Evolutionary conservation across 1,139 yeast species (phyloP).

Genomic region (Kluyveromyces sp.): DNA sequence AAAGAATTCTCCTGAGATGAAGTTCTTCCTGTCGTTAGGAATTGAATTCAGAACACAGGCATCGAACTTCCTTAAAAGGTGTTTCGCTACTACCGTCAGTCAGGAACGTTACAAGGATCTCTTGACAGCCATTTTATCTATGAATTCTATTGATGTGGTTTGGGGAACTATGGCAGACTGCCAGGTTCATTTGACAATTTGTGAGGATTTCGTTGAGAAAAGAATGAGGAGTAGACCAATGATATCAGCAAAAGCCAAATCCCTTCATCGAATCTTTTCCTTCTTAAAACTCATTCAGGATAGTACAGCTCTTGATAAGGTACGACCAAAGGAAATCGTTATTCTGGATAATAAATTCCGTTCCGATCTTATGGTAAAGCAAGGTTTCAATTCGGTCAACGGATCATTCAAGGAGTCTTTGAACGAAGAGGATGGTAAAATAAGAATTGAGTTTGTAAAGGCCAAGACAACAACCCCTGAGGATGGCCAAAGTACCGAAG

Average conservation of each 20-base stretch:
- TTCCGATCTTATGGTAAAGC: not conserved
- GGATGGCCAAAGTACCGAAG: not conserved
- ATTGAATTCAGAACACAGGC: slow-evolving; percentile 72
- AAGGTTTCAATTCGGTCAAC: slow-evolving; percentile 1
- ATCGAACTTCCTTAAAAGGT: slow-evolving; percentile 54
- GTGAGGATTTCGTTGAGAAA: slow-evolving; percentile 66
- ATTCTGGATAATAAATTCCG: slow-evolving; percentile 5
- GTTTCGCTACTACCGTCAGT: slow-evolving; percentile 39
- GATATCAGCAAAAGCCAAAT: slow-evolving; percentile 67
- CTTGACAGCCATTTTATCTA: slow-evolving; percentile 72
- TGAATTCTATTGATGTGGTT: slow-evolving; percentile 83
- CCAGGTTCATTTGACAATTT: slow-evolving; percentile 63
- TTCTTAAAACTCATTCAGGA: slow-evolving; percentile 71
- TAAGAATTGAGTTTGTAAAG: slow-evolving; percentile 19
- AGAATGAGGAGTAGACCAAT: slow-evolving; percentile 62
- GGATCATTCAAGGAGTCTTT: slow-evolving; percentile 20
- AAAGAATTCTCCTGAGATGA: slow-evolving; percentile 45
- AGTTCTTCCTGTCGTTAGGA: slow-evolving; percentile 64
- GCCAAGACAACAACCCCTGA: not conserved
- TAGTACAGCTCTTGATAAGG: slow-evolving; percentile 51
- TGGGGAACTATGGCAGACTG: slow-evolving; percentile 93
- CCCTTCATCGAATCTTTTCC: slow-evolving; percentile 71
- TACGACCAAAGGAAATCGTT: slow-evolving; percentile 23
- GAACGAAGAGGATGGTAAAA: slow-evolving; percentile 22
- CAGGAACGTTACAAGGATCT: slow-evolving; percentile 78